Conservation (phyloP, 75 land plant genomes). For the Picea glauca region DNA sequence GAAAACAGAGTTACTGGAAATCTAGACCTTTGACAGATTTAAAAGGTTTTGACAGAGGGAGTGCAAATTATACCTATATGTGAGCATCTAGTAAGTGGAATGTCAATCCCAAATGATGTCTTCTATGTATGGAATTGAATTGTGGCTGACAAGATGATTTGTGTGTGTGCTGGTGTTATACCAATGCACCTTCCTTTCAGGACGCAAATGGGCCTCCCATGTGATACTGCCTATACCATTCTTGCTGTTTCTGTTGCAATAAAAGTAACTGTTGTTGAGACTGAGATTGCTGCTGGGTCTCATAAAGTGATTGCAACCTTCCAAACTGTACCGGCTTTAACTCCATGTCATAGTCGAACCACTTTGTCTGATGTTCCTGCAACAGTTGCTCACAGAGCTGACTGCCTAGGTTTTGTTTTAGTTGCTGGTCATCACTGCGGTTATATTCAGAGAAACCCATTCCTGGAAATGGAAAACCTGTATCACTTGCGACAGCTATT, state of each 20-base stretch:
- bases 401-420: not conserved
- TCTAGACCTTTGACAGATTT: no score
- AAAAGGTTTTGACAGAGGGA: no score
- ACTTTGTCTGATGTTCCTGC: not conserved
- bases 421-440: not conserved
- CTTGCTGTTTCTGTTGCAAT: not conserved
- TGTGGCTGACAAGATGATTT: no score
- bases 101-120: no score
- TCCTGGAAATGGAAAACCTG: not conserved
- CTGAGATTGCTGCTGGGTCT: slow-evolving; percentile 2
- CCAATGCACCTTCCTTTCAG: no score
- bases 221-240: not conserved
- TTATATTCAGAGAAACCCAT: not conserved
- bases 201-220: not conserved
- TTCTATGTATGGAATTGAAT: no score
- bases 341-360: not conserved
- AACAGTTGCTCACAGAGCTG: not conserved
- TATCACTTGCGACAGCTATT: not conserved
- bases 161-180: no score
- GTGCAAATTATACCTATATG: no score
- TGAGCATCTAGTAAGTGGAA: no score
- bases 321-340: not conserved
- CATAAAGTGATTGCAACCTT: not conserved
- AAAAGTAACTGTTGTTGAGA: not conserved
- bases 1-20: no score